Evolutionary conservation across 108 stramenopile species (phyloP).

Genomic region (Cyclotella sp.): DNA sequence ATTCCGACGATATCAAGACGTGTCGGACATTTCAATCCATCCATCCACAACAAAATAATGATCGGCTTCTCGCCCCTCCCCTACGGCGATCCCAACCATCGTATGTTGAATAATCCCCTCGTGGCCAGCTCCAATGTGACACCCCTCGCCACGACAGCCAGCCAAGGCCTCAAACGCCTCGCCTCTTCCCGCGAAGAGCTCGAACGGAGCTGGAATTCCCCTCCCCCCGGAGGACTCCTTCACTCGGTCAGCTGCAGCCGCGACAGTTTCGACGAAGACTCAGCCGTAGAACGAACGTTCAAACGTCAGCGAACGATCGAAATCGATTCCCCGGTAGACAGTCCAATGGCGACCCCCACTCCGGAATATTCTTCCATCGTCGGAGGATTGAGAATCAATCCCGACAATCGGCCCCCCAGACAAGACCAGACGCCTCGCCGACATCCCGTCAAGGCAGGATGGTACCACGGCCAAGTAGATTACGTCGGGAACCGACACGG

Average conservation of each 20-base stretch:
- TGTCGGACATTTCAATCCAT: too few relatives aligned
- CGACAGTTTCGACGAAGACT: neutral
- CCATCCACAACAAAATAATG: neutral
- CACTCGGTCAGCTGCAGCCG: neutral
- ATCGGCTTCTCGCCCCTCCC: constrained; percentile 15
- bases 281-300: neutral
- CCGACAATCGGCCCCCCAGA: constrained; percentile 14
- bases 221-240: neutral
- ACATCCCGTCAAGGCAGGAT: constrained; percentile 31
- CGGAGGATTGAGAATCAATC: constrained; percentile 8
- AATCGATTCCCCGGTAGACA: neutral
- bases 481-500: constrained; percentile 32
- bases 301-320: constrained; percentile 14
- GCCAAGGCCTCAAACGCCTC: constrained; percentile 23
- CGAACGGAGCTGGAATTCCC: constrained; percentile 32
- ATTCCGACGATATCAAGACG: too few relatives aligned
- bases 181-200: constrained; percentile 43
- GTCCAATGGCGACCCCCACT: neutral
- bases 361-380: neutral
- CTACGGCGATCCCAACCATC: neutral
- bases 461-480: constrained; percentile 37
- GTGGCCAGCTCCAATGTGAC: neutral
- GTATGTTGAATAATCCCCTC: too few relatives aligned
- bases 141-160: neutral
- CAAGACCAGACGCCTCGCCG: neutral